Evolutionary conservation across 257 asterid species (phyloP).

Genomic region (Forsythia suspensa): DNA sequence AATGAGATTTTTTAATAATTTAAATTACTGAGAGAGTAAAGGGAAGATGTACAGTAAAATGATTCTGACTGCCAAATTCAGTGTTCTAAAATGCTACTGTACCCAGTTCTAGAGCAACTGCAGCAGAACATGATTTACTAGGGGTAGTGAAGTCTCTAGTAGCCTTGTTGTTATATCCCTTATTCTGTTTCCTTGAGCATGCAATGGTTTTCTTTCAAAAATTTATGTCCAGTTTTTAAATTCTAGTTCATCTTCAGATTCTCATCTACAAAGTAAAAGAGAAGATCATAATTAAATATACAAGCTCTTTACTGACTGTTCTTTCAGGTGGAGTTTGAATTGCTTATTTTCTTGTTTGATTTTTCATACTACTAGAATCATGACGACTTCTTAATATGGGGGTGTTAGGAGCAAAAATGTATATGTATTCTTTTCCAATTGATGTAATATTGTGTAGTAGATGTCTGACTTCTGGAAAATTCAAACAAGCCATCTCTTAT

Average conservation of each 20-base stretch:
- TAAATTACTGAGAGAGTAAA: background rate
- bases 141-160: no score
- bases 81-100: background rate
- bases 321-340: background rate
- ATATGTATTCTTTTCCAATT: background rate
- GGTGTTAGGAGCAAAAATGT: background rate
- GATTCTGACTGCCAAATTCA: background rate
- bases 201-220: no score
- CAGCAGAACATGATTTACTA: no score
- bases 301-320: background rate
- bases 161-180: no score
- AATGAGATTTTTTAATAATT: background rate
- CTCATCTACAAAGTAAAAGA: background rate
- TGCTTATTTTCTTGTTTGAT: background rate
- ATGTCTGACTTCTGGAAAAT: background rate
- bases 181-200: no score
- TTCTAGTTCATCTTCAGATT: background rate
- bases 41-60: background rate
- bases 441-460: background rate
- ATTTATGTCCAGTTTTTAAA: no score
- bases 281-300: background rate
- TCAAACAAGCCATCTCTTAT: background rate
- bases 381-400: background rate
- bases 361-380: background rate
- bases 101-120: no score